Evolutionary conservation across 148 eudicot species (phyloP), one percentile per base, ranked within the genome.

Genomic region (Cornus controversa): DNA sequence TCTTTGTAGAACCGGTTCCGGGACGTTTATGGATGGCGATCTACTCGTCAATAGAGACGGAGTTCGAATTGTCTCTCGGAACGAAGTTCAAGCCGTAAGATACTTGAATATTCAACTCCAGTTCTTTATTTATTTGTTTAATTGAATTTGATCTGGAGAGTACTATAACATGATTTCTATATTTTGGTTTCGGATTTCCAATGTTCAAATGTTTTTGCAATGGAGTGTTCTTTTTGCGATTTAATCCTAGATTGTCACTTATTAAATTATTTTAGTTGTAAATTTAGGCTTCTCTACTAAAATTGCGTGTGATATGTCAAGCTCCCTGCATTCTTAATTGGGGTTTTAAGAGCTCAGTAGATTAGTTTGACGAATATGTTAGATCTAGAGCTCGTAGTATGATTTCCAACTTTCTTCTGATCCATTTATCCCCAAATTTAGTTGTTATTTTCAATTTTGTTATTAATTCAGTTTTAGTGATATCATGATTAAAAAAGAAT

Each of bases 21-120:
- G 99, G 34, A 95, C 99, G 29, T 95, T 93, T 82, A 89, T 82
- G 84, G 91, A 93, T 54, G 99, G 99, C 28, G 98, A 95, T 91
- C 93, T 95, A 42, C 86, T 91, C 54, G 99, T 95, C 24, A 93
- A 93, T 74, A 83, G 75, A 71, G 82, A 87, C 76, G 99, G 99
- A 66, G 90, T 95, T 84, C 91, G 99, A 67, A 88, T 93, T 77
- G 96, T 95, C 11, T 71, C 94, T n/a, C 86, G 87, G 67, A 78
- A 57, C 82, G 84, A 81, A 74, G 82, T 75, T 67, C 89, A 89
- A 66, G 82, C 84, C 79, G 99, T 96, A 78, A 78, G 90, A 70
- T 69, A 20, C 22, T 54, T n/a, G 0, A 24, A 16, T 18, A 27
- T 80, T 73, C 53, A 15, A 20, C 47, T 29, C 25, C 54, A 23